Evolutionary conservation across 164 flowering plant genomes (phyloP), one percentile per base, ranked within the genome.

Genomic region (Vitis riparia): DNA sequence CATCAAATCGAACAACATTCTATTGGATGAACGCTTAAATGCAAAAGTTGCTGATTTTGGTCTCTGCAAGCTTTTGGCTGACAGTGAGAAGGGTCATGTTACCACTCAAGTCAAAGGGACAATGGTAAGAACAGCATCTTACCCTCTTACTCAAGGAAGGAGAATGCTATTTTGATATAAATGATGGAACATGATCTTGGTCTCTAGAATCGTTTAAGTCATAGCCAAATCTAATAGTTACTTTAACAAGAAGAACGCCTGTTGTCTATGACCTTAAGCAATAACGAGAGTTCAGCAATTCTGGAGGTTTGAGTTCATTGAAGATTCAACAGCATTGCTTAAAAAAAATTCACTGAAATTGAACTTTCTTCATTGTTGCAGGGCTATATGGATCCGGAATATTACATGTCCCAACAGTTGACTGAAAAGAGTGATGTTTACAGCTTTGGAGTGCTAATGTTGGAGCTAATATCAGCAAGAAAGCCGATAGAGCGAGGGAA

Each of bases 351-450:
- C 44, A 37, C 44, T 37, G 6, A 37, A 37, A 5, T 6, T 37
- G 1, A n/a, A 55, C 50, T 44, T 13, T 47, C 29, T 66, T 14
- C 29, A 16, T 55, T 70, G 37, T 1, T 62, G 55, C 68, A 84
- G 86, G 88, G 88, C 56, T 84, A 84, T 72, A 9, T 84, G 77
- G 87, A 84, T 74, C 87, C 85, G 15, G 87, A 84, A 68, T 84
- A 84, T 51, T 82, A 69, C 78, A 78, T 80, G 86, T 76, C 85
- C 5, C 68, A 77, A 37, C 79, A 82, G 64, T 58, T 84, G 37
- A 84, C 82, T 1, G 88, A 78, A 56, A 84, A 84, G 67, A 82
- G 85, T 61, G 88, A 84, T 50, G 82, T 84, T 0, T 84, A 82
- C 55, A 78, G 85, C 71, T 84, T 79, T 51, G 87, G 85, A 8